Evolutionary conservation across 768 basidiomycete genomes (phyloP).

Genomic region (Rhizopogon rudus): DNA sequence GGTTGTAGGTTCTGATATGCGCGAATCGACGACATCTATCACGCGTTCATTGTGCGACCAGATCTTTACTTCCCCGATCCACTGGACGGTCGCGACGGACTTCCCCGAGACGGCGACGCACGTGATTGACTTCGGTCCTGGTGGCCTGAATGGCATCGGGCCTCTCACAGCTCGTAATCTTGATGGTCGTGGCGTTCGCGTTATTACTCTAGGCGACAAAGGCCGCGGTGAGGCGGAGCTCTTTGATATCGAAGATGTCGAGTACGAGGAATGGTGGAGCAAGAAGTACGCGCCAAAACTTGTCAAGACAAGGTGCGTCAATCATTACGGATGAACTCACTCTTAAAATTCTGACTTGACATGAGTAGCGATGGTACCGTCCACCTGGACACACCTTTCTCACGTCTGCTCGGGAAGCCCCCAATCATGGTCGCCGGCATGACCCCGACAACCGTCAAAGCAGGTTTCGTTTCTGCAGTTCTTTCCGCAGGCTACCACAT

Average conservation of each 20-base stretch:
- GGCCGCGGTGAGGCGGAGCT: conserved; percentile 87
- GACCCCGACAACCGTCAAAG: conserved; percentile 96
- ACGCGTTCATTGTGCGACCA: conserved; percentile 89
- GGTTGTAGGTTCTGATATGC: conserved; percentile 75
- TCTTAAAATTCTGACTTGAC: conserved; percentile 10
- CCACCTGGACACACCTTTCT: conserved; percentile 94
- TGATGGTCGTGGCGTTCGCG: conserved; percentile 89
- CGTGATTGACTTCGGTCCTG: conserved; percentile 94
- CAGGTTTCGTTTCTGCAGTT: conserved; percentile 90
- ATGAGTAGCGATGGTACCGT: conserved; percentile 76
- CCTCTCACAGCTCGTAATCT: conserved; percentile 85
- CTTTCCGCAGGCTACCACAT: conserved; percentile 93
- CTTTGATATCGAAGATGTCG: conserved; percentile 59
- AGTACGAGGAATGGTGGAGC: conserved; percentile 86
- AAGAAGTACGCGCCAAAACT: conserved; percentile 83
- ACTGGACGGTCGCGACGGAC: conserved; percentile 87
- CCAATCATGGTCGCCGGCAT: conserved; percentile 99
- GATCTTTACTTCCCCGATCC: conserved; percentile 87
- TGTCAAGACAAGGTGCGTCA: conserved; percentile 78
- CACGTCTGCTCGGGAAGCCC: conserved; percentile 91
- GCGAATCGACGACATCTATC: conserved; percentile 60
- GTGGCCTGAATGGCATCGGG: conserved; percentile 90
- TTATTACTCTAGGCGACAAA: conserved; percentile 87
- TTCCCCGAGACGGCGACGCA: conserved; percentile 93
- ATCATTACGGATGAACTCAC: background rate